Evolutionary conservation across 1,284 basidiomycete species (phyloP), one percentile per base, ranked within the genome.

Genomic region (Ustilago tritici): DNA sequence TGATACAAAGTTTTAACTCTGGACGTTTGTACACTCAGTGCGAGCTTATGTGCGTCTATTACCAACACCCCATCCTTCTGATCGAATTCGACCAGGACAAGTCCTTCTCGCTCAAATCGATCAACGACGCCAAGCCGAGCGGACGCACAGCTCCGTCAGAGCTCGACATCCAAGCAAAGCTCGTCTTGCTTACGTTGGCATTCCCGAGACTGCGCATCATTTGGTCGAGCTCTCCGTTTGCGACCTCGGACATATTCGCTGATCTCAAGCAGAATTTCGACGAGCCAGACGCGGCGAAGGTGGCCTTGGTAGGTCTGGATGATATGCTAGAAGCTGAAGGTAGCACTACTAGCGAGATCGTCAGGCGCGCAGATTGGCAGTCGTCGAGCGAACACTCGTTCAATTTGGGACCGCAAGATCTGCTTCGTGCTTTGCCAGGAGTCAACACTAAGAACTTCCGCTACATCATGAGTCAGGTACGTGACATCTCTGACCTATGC

Each of bases 21-120:
- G 96, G 96, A 15, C 90, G 96, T 71, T 86, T 99, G n/a, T 98
- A 97, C 85, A 94, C 95, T 0, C 96, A 99, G 84, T 98, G 96
- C 88, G 96, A 99, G 87, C 87, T 94, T 19, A 98, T 99, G 96
- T 95, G 93, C 0, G 92, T 93, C 6, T 93, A 98, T 85, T 99
- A 98, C 88, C 95, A 95, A 87, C 92, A 93, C 50, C 95, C 95
- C 0, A 90, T 99, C 61, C 88, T 99, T 15, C 89, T 99, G n/a
- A 98, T 99, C 82, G 96, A 99, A 84, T 99, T 99, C 79, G 96
- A 98, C 82, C 94, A 98, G 87, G 93, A 97, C 86, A 97, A 96
- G 82, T 91, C 94, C 0, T 99, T 98, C 86, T 93, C 94, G 0
- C 93, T 82, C 69, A 65, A 69, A 31, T 57, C 69, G 1, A 52